These are phyloP conservation scores for Flaveria bidentis DNA, from an alignment of 129 eudicot genomes.

Conservation along the genomic window DNA sequence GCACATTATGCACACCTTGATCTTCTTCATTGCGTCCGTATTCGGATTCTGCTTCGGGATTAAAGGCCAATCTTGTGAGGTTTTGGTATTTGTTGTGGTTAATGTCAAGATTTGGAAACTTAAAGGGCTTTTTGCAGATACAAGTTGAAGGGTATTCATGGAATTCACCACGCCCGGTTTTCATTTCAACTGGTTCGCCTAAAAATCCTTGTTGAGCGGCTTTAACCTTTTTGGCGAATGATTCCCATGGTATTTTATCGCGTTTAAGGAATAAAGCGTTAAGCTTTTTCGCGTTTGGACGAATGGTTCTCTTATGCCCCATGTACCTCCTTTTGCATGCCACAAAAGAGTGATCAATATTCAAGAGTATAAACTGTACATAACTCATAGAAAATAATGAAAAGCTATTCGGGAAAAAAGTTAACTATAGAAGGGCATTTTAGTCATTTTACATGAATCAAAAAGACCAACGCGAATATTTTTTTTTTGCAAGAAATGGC, in stretches of 20 bases:
- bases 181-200: slow-evolving; percentile 95
- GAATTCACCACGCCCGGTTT: slow-evolving; percentile 83
- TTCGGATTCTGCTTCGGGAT: slow-evolving; percentile 34
- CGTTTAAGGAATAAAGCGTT: slow-evolving; percentile 68
- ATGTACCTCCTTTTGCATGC: slow-evolving; percentile 74
- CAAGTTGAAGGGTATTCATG: slow-evolving; percentile 87
- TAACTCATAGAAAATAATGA: neutral
- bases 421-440: slow-evolving; percentile 3
- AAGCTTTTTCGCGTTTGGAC: slow-evolving; percentile 86
- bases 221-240: slow-evolving; percentile 82
- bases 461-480: neutral
- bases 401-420: neutral
- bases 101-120: slow-evolving; percentile 22
- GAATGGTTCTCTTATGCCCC: slow-evolving; percentile 93
- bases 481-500: neutral
- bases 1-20: slow-evolving; percentile 35
- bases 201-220: slow-evolving; percentile 95
- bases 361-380: neutral
- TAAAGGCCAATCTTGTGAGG: slow-evolving; percentile 15
- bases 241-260: slow-evolving; percentile 70
- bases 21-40: slow-evolving; percentile 34
- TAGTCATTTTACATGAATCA: neutral
- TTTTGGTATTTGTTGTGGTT: slow-evolving; percentile 25
- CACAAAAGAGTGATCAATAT: slow-evolving; percentile 24
- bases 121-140: slow-evolving; percentile 68